Conservation (phyloP, 2,329 filamentous ascomycete genomes). For the Penicillium sclerotiorum region DNA sequence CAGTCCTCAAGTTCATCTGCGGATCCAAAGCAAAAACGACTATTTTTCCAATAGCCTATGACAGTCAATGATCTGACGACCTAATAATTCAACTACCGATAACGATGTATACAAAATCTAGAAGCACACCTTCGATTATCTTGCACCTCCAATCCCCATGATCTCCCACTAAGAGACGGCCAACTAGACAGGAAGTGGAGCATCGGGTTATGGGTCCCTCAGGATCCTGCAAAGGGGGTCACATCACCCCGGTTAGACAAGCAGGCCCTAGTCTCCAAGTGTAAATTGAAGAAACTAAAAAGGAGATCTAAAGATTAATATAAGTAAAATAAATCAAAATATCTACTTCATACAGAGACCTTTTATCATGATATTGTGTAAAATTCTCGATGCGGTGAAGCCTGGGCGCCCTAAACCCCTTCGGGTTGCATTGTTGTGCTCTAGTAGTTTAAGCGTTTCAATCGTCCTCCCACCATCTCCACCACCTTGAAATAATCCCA, state of each 20-base stretch:
- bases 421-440: slow-evolving; percentile 29
- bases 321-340: background rate
- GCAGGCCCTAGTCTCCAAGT: background rate
- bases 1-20: slow-evolving; percentile 7
- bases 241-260: background rate
- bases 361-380: background rate
- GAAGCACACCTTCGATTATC: too few species aligned
- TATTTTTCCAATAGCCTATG: slow-evolving; percentile 33
- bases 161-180: slow-evolving; percentile 15
- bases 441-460: slow-evolving; percentile 12
- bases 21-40: slow-evolving; percentile 37
- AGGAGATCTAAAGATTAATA: background rate
- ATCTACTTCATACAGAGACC: background rate
- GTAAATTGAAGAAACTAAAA: background rate
- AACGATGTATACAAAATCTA: too few species aligned
- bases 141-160: too few species aligned
- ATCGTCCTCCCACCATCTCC: slow-evolving; percentile 15
- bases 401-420: slow-evolving; percentile 27
- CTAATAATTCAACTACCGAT: too few species aligned
- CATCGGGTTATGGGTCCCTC: slow-evolving; percentile 11
- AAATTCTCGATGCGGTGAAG: slow-evolving; percentile 28
- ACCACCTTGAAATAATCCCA: background rate
- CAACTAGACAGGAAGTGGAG: slow-evolving; percentile 23
- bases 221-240: slow-evolving; percentile 7
- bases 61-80: too few species aligned